phyloP scores from a whole-genome alignment of 1,139 yeast species.

The Candida pseudoviswanathii region DNA sequence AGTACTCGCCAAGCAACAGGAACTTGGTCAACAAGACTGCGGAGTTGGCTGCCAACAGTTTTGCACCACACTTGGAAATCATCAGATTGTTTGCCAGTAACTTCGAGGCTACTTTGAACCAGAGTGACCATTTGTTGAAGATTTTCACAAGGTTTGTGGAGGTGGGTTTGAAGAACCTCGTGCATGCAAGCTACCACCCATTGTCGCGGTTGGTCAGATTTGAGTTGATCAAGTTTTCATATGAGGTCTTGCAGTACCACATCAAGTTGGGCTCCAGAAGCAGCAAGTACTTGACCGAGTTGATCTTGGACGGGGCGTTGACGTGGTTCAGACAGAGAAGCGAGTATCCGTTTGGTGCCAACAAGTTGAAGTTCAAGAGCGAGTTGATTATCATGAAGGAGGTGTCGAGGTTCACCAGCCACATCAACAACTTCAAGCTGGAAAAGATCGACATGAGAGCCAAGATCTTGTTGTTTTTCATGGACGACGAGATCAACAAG shows the following conservation, averaged over 20 bases:
- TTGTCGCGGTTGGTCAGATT: slow-evolving; percentile 74
- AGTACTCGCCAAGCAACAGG: slow-evolving; percentile 83
- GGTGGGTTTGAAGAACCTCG: slow-evolving; percentile 58
- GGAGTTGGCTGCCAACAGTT: slow-evolving; percentile 45
- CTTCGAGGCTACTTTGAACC: slow-evolving; percentile 78
- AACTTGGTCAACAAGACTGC: slow-evolving; percentile 58
- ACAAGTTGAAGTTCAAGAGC: slow-evolving; percentile 67
- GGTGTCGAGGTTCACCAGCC: slow-evolving; percentile 42
- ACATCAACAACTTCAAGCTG: slow-evolving; percentile 24
- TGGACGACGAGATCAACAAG: slow-evolving; percentile 74
- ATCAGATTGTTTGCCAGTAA: slow-evolving; percentile 74
- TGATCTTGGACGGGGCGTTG: slow-evolving; percentile 66
- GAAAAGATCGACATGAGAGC: slow-evolving; percentile 45
- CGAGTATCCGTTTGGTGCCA: slow-evolving; percentile 84
- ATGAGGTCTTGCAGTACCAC: slow-evolving; percentile 65
- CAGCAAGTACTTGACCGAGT: slow-evolving; percentile 46
- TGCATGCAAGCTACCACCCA: slow-evolving; percentile 77
- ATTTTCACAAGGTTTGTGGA: slow-evolving; percentile 65
- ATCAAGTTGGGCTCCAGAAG: slow-evolving; percentile 49
- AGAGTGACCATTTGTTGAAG: slow-evolving; percentile 70
- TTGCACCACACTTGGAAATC: slow-evolving; percentile 74
- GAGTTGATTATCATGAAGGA: slow-evolving; percentile 64
- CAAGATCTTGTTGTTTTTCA: slow-evolving; percentile 56
- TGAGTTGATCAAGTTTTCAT: slow-evolving; percentile 69
- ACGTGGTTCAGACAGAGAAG: slow-evolving; percentile 74